Base-by-base conservation (phyloP, 305 asterid genomes). In the Ilex paraguariensis region DNA sequence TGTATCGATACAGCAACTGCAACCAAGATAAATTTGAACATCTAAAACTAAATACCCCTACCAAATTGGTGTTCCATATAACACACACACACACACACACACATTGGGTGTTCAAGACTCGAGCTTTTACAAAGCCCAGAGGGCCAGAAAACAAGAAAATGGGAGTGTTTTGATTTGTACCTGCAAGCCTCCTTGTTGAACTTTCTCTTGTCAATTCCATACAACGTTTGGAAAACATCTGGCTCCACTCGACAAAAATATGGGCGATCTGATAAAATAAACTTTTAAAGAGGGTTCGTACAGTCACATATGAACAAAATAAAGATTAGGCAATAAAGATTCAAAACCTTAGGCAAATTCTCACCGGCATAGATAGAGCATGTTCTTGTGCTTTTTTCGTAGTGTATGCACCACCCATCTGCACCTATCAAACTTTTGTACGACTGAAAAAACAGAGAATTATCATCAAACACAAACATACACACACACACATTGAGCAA, bases 121-220 rank as follows among this genome's bases (percentile, higher is more conserved):
- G 4, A 36, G 42, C 42, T 36, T 36, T 36, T 36, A 7, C 11
- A 7, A 49, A 7, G 4, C 11, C 16, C 31, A n/a, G 58, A 30
- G 48, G 44, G 39, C 48, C 30, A 28, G 51, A 44, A 30, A 53
- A 58, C 31, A 48, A 16, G 30, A 16, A 45, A 30, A 13, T 39
- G 32, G 50, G 54, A 62, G 14, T 52, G 14, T 33, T 16, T 56
- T 61, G 28, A 64, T 31, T 54, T 12, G 70, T 59, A 91, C 98
- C 96, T 86, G 93, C 98, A 91, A 62, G 96, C 98, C 74, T 88
- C 98, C 81, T 82, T 88, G 82, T 91, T 86, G 81, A 89, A 87
- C 45, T 73, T 85, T 63, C 78, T 87, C 88, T 75, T 75, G 60
- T 85, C 97, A 68, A 87, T 89, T 50, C 96, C 98, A 17, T 89